A percentile compares a stretch with the other conserved stretches of the same genome.
Evolutionary conservation across 2,329 filamentous ascomycete species (phyloP).

Genomic region (Colletotrichum australisinense): DNA sequence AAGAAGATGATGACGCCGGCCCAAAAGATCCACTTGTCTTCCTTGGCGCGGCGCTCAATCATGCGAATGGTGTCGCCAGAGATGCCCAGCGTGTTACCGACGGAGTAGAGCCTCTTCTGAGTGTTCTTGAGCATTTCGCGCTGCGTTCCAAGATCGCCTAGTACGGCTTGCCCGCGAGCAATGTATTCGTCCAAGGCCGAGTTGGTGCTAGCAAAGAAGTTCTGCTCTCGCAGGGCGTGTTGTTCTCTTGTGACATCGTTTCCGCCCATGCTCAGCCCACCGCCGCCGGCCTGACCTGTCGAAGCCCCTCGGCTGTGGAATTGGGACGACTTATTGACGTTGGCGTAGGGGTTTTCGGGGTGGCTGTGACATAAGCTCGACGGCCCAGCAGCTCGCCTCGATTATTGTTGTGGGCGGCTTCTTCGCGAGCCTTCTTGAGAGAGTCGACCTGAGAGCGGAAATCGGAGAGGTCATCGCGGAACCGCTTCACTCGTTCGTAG

Average conservation of each 20-base stretch:
- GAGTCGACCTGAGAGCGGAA: conserved; percentile 83
- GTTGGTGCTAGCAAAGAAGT: conserved; percentile 86
- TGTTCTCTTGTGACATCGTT: conserved; percentile 78
- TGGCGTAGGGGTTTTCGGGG: conserved; percentile 92
- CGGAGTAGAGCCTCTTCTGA: conserved; percentile 89
- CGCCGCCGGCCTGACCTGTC: conserved; percentile 46
- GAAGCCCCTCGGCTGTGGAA: conserved; percentile 58
- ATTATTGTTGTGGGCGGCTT: conserved; percentile 73
- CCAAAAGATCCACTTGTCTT: conserved; percentile 99
- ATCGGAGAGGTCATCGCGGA: conserved; percentile 83
- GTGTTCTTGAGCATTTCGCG: conserved; percentile 95
- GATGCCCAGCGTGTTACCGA: conserved; percentile 92
- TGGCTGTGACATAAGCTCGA: conserved; percentile 80
- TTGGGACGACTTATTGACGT: conserved; percentile 51
- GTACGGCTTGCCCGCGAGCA: conserved; percentile 87
- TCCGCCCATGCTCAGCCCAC: conserved; percentile 59
- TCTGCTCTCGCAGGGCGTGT: conserved; percentile 89
- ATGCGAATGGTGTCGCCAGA: conserved; percentile 97
- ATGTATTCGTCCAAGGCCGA: conserved; percentile 93
- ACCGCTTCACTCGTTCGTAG: conserved; percentile 84
- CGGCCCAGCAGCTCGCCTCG: conserved; percentile 87
- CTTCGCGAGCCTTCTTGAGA: conserved; percentile 82
- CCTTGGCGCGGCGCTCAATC: conserved; percentile 89
- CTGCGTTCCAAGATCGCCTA: conserved; percentile 89
- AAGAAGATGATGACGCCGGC: conserved; percentile 89